A percentile compares a stretch with the other conserved stretches of the same genome.
Evolutionary conservation across 1,284 basidiomycete genomes (phyloP).

Genomic region (Ganoderma leucocontextum): DNA sequence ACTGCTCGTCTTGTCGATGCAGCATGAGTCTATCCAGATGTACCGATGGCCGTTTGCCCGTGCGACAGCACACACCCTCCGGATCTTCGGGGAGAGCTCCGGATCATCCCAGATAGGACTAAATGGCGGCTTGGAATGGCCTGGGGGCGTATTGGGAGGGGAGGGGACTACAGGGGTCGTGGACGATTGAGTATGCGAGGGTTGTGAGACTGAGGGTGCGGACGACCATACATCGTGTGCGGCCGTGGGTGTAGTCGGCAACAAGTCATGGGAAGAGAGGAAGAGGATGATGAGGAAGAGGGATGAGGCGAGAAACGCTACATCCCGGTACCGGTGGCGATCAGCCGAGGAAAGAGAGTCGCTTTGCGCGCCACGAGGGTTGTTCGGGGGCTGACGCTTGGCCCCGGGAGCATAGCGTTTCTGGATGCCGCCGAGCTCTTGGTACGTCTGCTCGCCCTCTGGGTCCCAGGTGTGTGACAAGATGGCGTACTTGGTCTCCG

Average conservation of each 20-base stretch:
- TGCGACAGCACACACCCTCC: neutral
- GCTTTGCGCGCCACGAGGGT: neutral
- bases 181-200: neutral
- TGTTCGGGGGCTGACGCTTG: neutral
- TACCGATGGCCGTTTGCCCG: neutral
- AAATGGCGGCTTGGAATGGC: neutral
- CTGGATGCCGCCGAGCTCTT: neutral
- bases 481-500: neutral
- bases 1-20: conserved; percentile 22
- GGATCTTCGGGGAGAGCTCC: neutral
- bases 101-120: neutral
- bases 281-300: neutral
- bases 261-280: neutral
- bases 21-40: conserved; percentile 24
- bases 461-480: neutral
- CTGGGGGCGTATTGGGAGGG: neutral
- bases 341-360: too few species aligned
- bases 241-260: neutral
- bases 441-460: neutral
- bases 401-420: neutral
- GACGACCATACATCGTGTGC: neutral
- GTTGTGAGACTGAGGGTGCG: too few species aligned
- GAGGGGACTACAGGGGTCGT: too few species aligned
- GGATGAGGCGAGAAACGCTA: neutral
- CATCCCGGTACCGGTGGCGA: neutral